These are phyloP conservation scores for Xerocomus spinulosus DNA, from an alignment of 768 basidiomycete genomes.

Conservation along the genomic window DNA sequence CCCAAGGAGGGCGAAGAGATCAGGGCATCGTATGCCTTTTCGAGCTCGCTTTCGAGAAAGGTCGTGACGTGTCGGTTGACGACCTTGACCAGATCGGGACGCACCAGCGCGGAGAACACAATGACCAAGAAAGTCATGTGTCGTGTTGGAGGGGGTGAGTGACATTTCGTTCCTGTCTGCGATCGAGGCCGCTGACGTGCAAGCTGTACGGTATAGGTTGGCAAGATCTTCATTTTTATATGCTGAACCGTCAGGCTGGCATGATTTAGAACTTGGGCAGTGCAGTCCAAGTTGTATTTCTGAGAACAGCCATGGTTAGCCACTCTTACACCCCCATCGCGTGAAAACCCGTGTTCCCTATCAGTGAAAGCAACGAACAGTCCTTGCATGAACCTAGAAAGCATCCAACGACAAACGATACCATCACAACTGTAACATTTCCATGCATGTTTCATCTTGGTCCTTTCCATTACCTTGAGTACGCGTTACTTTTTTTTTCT, in stretches of 20 bases:
- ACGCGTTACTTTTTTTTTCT: conserved; percentile 3
- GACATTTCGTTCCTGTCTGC: neutral
- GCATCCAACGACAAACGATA: conserved; percentile 25
- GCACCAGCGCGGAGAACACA: conserved; percentile 35
- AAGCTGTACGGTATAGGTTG: conserved; percentile 44
- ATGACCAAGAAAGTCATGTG: conserved; percentile 85
- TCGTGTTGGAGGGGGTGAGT: conserved; percentile 80
- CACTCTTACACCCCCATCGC: neutral
- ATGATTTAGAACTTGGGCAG: conserved; percentile 35
- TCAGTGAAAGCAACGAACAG: conserved; percentile 14
- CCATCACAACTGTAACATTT: conserved; percentile 20
- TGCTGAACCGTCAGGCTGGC: conserved; percentile 72
- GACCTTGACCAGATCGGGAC: conserved; percentile 61
- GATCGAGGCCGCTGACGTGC: conserved; percentile 1
- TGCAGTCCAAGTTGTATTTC: neutral
- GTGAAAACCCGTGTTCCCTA: conserved; percentile 5
- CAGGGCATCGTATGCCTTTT: conserved; percentile 79
- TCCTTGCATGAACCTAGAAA: conserved; percentile 26
- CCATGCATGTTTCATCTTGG: neutral
- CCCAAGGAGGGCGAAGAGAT: conserved; percentile 76
- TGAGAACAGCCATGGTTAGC: neutral
- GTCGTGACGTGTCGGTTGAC: conserved; percentile 76
- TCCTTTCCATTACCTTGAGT: conserved; percentile 2
- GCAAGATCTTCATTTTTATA: conserved; percentile 76
- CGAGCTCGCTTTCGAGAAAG: conserved; percentile 68